Base-by-base conservation (phyloP, 352 stramenopile species). In the Pythium sp. region DNA sequence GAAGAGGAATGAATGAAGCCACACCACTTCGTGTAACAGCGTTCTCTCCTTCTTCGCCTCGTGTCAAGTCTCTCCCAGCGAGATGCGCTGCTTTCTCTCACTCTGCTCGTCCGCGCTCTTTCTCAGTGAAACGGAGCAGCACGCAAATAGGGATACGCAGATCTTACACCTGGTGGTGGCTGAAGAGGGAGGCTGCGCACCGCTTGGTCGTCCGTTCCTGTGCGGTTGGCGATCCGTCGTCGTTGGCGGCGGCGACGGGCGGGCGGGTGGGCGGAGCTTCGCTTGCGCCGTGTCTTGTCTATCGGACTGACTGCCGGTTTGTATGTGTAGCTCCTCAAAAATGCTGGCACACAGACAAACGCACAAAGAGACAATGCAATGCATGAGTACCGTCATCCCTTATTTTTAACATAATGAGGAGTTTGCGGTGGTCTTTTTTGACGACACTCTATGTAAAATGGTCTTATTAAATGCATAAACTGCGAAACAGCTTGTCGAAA, bases 251-350 rank as follows among this genome's bases (percentile, higher is more conserved):
- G 54, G 18, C 18, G 6, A 5, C 28, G 28, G 54, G n/a, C 28
- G 28, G 28, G 28, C 14, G 53, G 26, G 47, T 12, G 47, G 24
- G 53, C 3, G 53, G 32, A 15, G 54, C 22, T 57, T 57, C n/a
- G n/a, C n/a, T n/a, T n/a, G 53, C 7, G 53, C 6, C 54, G 41
- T 41, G 54, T 54, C 54, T 59, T 59, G 54, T 41, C 56, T 41
- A 43, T 34, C 28, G 6, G 55, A 26, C 55, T 61, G n/a, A 30
- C 56, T 62, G 55, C 20, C 32, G 47, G 11, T 62, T 62, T 49
- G 56, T 60, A 43, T 61, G 28, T 61, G 56, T 22, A n/a, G 32
- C 56, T 62, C 5, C n/a, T 62, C 56, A 46, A 47, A 26, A 60
- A 38, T 22, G 43, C 43, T 51, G 43, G 43, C 43, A 51, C 43